Evolutionary conservation across 441 rosid genomes (phyloP), one percentile per base, ranked within the genome.

Genomic region (Arabidopsis hybrid): DNA sequence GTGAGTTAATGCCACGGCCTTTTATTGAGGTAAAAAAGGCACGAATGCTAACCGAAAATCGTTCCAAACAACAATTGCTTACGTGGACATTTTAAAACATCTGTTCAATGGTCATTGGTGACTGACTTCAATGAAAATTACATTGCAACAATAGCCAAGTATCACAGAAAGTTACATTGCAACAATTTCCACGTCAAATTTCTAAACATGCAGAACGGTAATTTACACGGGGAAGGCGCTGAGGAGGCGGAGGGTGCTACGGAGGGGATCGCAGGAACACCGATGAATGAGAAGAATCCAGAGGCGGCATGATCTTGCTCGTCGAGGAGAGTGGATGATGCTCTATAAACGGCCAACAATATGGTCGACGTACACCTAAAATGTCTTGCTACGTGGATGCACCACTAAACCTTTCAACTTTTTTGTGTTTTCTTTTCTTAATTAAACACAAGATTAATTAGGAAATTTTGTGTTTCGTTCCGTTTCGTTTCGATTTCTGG

Each of bases 201-300:
- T 26, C 4, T 18, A 47, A 35, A 18, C 49, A 21, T 21, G 31
- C 38, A 12, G 18, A 53, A 32, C 42, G 13, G 52, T 60, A 43
- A 63, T 21, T 51, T 34, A 74, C 4, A 87, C 86, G 5, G 71
- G 43, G 21, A 91, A 85, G 85, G 88, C 1, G 84, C 85, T 6
- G 82, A 55, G 3, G 87, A 75, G 6, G 87, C 83, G 31, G 82
- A 85, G 46, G 81, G 81, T 49, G 12, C 29, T n/a, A 83, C 72
- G 49, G 60, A 77, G 29, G 88, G 83, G 45, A 21, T 21, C 26
- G 26, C 26, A 21, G 26, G 26, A 21, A 84, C 87, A 56, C 93
- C 90, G 11, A 88, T 82, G 78, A 89, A 84, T 0, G 92, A 88
- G 67, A 91, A 67, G 83, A 89, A 82, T 3, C 95, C 91, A 17